Base-by-base conservation (phyloP, 2,329 filamentous ascomycete genomes). In the Alternaria brassicae region DNA sequence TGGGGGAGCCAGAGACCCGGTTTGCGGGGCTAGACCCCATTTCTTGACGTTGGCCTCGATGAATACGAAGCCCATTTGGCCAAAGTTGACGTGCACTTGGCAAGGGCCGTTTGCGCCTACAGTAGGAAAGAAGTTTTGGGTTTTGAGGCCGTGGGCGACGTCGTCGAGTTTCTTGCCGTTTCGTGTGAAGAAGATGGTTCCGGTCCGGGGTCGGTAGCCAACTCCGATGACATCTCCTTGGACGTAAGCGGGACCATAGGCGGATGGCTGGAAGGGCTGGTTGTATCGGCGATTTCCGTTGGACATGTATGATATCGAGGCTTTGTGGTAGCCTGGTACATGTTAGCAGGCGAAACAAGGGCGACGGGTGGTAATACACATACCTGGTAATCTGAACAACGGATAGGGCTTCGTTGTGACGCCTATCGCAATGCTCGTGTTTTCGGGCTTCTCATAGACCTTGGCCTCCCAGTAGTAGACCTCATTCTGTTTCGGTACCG, bases 391-490 rank as follows among this genome's bases (percentile, higher is more conserved):
- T 71, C 95, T 85, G 78, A 99, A 99, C 47, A 98, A 82, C 17
- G 95, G 95, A 77, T 99, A 99, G 7, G 95, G 95, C 76, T 99
- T 99, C 19, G 95, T 99, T 44, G 91, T 91, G 84, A 99, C 91
- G 67, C 95, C 95, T 69, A 99, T 93, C 74, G 91, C 93, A 62
- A 99, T 85, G 66, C 92, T 81, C 0, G 92, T 96, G 59, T 82
- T 88, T 64, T 98, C 95, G 4, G 95, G 93, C 80, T 98, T 98
- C 63, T 99, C 95, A 80, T 96, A 99, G 53, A 99, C 90, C 83
- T 99, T 99, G 56, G 93, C 91, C 79, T 99, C 95, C 95, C 95
- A 99, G 79, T 99, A 99, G 79, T 99, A 99, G 10, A 98, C 94
- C 74, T 99, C 95, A 74, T 99, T 99, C 76, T 99, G 95, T 75